phyloP scores from a whole-genome alignment of 2,329 filamentous ascomycete genomes.

The Pseudogymnoascus sp. region DNA sequence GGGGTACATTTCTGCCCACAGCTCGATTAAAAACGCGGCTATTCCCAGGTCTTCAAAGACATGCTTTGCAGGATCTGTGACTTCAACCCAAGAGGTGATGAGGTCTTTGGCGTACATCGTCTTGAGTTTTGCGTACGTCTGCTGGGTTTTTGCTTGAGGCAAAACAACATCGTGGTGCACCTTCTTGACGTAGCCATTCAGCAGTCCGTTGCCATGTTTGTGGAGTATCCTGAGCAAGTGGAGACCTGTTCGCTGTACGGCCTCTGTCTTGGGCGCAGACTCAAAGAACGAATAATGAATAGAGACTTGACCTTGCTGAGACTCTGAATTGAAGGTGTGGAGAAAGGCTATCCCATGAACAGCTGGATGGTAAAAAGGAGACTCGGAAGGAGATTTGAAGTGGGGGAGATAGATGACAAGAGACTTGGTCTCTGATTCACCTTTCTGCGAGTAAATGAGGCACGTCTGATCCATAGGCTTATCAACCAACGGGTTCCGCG shows the following conservation, averaged over 20 bases:
- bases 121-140: conserved; percentile 77
- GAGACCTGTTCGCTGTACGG: conserved; percentile 59
- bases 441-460: conserved; percentile 51
- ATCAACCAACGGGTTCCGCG: conserved; percentile 73
- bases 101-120: conserved; percentile 65
- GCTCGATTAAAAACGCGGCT: conserved; percentile 82
- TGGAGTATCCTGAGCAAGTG: conserved; percentile 61
- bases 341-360: conserved; percentile 69
- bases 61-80: conserved; percentile 81
- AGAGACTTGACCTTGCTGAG: conserved; percentile 44
- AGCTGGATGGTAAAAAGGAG: conserved; percentile 84
- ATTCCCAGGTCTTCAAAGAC: conserved; percentile 93
- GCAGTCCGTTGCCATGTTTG: conserved; percentile 64
- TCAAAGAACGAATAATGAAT: conserved; percentile 53
- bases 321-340: conserved; percentile 53
- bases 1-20: conserved; percentile 80
- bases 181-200: conserved; percentile 66
- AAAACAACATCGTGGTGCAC: conserved; percentile 79
- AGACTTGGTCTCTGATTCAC: conserved; percentile 31
- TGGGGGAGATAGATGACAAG: conserved; percentile 77
- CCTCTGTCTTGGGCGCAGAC: conserved; percentile 29
- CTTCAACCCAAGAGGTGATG: conserved; percentile 73
- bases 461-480: conserved; percentile 74
- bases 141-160: conserved; percentile 68
- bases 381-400: conserved; percentile 47